Base-by-base conservation (phyloP, 345 rosid species). In the Gossypium bickii region DNA sequence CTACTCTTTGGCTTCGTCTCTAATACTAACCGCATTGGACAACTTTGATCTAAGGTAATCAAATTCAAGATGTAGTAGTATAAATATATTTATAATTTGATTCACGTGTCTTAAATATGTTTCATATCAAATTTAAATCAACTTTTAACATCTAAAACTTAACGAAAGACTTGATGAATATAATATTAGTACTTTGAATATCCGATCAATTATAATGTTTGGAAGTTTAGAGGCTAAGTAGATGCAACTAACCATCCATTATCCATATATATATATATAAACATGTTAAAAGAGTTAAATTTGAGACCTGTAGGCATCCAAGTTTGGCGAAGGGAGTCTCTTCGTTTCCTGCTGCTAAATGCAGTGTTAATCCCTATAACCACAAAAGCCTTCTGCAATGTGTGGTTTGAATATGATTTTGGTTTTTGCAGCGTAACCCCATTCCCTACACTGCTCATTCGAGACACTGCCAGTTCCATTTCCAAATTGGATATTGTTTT, bases 321-420 rank as follows among this genome's bases (percentile, higher is more conserved):
- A 9, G 97, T 92, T 53, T 82, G 77, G 4, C 98, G 79, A 73
- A 92, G 78, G 0, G 98, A 94, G 69, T 94, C 93, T 2, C 98
- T 77, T 67, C 98, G 84, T 75, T 85, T 88, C 86, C 68, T 85
- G 90, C 97, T 92, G 78, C 98, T 94, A 74, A 94, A 94, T 11
- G 97, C 97, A 38, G 98, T 92, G 65, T 92, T 90, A 58, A 94
- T 90, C 34, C 97, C 98, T 59, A 94, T 80, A 4, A 94, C 93
- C 55, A 83, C 91, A 80, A 94, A 94, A 25, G 90, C 94, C 80
- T 84, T 92, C 62, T 78, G 85, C 16, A 87, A 38, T 49, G 83
- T 86, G 20, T 79, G 87, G 73, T 92, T 90, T 68, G 87, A 89
- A 10, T 34, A 34, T 34, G 80, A 80, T 34, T 80, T 74, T 20